A percentile compares a stretch with the other conserved stretches of the same genome.
phyloP scores from a whole-genome alignment of 2,329 filamentous ascomycete species.

The Chalaropsis ovoidea region DNA sequence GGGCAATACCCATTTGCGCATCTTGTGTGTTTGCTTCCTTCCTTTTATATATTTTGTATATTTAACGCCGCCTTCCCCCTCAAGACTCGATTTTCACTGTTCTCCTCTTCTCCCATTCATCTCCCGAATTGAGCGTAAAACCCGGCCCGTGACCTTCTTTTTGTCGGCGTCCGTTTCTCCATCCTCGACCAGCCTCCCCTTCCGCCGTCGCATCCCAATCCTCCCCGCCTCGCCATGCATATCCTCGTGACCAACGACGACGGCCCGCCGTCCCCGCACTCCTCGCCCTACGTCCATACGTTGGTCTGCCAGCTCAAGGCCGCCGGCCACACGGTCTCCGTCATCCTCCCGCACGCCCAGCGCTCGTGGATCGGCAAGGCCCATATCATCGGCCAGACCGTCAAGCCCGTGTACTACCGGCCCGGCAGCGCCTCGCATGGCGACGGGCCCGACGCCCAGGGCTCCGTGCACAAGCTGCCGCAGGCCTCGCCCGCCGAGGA shows the following conservation, averaged over 20 bases:
- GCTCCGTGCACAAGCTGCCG: constrained; percentile 50
- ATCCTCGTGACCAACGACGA: constrained; percentile 68
- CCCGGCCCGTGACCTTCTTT: constrained; percentile 5
- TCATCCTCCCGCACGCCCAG: constrained; percentile 82
- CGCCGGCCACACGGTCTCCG: constrained; percentile 77
- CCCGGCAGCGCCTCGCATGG: constrained; percentile 39
- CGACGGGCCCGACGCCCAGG: constrained; percentile 40
- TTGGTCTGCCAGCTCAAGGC: constrained; percentile 59
- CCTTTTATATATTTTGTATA: constrained; percentile 20
- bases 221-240: constrained; percentile 40
- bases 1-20: neutral
- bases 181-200: neutral
- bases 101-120: neutral
- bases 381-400: constrained; percentile 81
- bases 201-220: neutral
- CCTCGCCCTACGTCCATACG: constrained; percentile 70
- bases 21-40: neutral
- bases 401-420: constrained; percentile 77
- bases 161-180: neutral
- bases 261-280: constrained; percentile 65
- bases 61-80: neutral
- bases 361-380: constrained; percentile 98
- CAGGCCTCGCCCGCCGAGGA: constrained; percentile 50
- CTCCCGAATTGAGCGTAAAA: neutral
- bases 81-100: too few species aligned